phyloP scores from a whole-genome alignment of 2,329 filamentous ascomycete genomes.

The Diaporthe ampelina region DNA sequence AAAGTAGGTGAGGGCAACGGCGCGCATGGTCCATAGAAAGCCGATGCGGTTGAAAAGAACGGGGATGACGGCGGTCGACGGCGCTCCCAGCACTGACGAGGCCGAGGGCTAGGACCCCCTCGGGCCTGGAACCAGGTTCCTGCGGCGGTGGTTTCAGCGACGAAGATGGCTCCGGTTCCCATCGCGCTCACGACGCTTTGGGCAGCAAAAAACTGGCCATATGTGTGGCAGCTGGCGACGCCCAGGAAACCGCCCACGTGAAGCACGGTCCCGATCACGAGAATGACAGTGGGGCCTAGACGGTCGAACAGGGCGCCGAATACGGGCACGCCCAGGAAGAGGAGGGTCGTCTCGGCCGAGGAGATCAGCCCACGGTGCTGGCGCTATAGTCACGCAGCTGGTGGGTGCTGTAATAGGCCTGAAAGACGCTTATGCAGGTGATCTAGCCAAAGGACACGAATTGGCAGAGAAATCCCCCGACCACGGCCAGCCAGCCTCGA shows the following conservation, averaged over 20 bases:
- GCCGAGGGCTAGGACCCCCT: conserved; percentile 62
- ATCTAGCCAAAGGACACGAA: conserved; percentile 56
- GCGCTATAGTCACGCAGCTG: conserved; percentile 61
- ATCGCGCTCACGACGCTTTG: conserved; percentile 52
- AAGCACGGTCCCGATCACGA: conserved; percentile 64
- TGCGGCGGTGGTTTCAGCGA: conserved; percentile 50
- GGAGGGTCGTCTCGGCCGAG: conserved; percentile 61
- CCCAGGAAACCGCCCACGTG: conserved; percentile 73
- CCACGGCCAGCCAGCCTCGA: conserved; percentile 64
- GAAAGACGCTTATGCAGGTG: conserved; percentile 65
- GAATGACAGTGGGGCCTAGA: conserved; percentile 69
- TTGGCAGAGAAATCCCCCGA: conserved; percentile 50
- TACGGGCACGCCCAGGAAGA: conserved; percentile 59
- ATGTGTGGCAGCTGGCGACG: conserved; percentile 60
- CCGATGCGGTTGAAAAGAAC: conserved; percentile 62
- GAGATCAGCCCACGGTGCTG: conserved; percentile 69
- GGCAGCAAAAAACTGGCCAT: conserved; percentile 57
- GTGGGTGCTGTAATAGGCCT: conserved; percentile 65
- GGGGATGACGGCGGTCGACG: conserved; percentile 68
- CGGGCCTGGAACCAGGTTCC: conserved; percentile 62
- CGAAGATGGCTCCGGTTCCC: conserved; percentile 53
- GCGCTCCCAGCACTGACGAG: conserved; percentile 63
- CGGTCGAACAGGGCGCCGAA: conserved; percentile 65
- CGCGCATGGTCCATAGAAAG: conserved; percentile 56
- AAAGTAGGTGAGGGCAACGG: conserved; percentile 54